A percentile compares a stretch with the other conserved stretches of the same genome.
These are phyloP conservation scores for Cenchrus americanus DNA, from an alignment of 176 grass and related monocot species.

Conservation along the genomic window DNA sequence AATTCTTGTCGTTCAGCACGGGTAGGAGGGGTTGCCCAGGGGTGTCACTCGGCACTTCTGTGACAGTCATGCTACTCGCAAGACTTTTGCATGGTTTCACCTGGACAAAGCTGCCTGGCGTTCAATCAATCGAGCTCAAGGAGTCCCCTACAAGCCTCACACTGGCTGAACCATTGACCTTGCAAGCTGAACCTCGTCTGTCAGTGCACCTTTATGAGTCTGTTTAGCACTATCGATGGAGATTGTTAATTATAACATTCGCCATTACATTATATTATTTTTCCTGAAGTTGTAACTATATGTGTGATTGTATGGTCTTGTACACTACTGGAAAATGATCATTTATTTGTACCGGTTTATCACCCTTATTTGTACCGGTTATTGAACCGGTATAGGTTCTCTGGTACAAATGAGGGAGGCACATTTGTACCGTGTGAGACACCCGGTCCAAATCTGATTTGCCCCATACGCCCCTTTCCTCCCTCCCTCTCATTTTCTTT, in stretches of 20 bases:
- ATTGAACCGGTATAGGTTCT: too few species aligned
- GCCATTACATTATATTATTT: too few species aligned
- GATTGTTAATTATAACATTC: background rate
- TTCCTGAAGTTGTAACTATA: background rate
- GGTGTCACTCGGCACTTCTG: background rate
- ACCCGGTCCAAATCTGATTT: too few species aligned
- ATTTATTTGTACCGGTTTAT: too few species aligned
- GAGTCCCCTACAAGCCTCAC: constrained; percentile 17
- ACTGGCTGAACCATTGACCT: background rate
- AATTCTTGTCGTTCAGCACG: constrained; percentile 41
- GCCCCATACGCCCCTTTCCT: too few species aligned
- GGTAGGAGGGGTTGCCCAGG: constrained; percentile 48
- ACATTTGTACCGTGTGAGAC: too few species aligned
- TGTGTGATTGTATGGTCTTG: background rate
- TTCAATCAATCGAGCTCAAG: background rate
- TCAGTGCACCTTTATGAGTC: background rate
- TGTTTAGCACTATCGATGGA: background rate
- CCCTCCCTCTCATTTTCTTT: too few species aligned
- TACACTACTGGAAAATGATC: too few species aligned
- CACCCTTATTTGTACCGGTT: too few species aligned
- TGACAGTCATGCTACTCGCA: constrained; percentile 47
- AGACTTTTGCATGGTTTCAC: constrained; percentile 54
- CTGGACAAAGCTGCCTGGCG: constrained; percentile 5
- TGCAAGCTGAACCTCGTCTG: constrained; percentile 26
- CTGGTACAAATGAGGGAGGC: too few species aligned